A percentile compares a stretch with the other conserved stretches of the same genome.
phyloP scores from a whole-genome alignment of 2,329 filamentous ascomycete species.

The Ascocoryne sarcoides region DNA sequence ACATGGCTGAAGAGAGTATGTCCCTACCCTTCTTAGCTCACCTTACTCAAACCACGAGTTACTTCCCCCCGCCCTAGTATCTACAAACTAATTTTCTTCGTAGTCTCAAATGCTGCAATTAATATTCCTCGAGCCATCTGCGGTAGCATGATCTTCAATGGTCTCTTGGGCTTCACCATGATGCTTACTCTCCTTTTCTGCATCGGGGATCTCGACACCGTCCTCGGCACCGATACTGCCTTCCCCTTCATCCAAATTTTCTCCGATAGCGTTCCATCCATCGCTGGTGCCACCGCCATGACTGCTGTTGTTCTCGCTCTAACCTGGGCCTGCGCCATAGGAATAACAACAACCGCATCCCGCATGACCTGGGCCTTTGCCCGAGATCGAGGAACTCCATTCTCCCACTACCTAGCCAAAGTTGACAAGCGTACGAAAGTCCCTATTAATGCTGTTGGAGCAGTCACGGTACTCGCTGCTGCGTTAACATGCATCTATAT shows the following conservation, averaged over 20 bases:
- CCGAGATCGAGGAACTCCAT: slow-evolving; percentile 33
- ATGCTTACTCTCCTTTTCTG: slow-evolving; percentile 30
- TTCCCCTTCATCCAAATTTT: slow-evolving; percentile 45
- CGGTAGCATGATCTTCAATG: slow-evolving; percentile 35
- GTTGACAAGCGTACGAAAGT: slow-evolving; percentile 11
- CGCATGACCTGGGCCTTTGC: slow-evolving; percentile 36
- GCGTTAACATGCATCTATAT: slow-evolving; percentile 32
- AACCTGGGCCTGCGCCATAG: slow-evolving; percentile 33
- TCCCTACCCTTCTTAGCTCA: not conserved
- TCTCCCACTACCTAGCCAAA: not conserved
- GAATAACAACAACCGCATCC: slow-evolving; percentile 30
- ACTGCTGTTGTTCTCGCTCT: slow-evolving; percentile 31
- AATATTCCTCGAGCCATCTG: slow-evolving; percentile 43
- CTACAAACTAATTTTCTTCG: slow-evolving; percentile 28
- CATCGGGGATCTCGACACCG: slow-evolving; percentile 28
- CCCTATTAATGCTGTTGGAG: slow-evolving; percentile 8
- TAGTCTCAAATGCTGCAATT: slow-evolving; percentile 36
- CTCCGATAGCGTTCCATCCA: slow-evolving; percentile 32
- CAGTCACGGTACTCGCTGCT: slow-evolving; percentile 25
- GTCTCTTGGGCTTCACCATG: slow-evolving; percentile 34
- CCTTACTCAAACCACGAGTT: not conserved
- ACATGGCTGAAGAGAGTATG: slow-evolving; percentile 34
- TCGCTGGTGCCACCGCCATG: slow-evolving; percentile 33
- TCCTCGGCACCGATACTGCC: slow-evolving; percentile 33
- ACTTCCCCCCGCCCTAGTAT: too few relatives aligned